Percentiles rank a stretch among this genome's conserved stretches.
phyloP scores from a whole-genome alignment of 768 basidiomycete genomes.

The Sarcomyxa edulis region DNA sequence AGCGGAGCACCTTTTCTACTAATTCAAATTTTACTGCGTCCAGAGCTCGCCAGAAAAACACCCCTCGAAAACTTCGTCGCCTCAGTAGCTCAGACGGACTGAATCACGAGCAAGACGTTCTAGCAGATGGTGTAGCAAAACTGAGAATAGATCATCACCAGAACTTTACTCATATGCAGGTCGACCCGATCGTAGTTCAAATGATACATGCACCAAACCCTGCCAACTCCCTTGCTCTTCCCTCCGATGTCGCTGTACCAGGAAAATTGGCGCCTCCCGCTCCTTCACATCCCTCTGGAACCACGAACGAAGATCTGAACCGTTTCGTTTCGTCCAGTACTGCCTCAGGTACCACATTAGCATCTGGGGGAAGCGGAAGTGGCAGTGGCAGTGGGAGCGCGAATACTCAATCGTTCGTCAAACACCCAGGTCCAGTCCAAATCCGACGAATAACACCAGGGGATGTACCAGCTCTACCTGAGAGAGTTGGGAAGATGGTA shows the following conservation, averaged over 20 bases:
- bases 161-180: too few relatives aligned
- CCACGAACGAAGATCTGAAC: constrained; percentile 70
- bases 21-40: constrained; percentile 23
- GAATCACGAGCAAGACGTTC: constrained; percentile 17
- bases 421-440: constrained; percentile 75
- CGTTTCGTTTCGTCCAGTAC: constrained; percentile 91
- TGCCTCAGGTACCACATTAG: constrained; percentile 68
- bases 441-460: constrained; percentile 77
- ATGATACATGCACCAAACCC: too few relatives aligned
- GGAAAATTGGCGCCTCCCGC: constrained; percentile 18
- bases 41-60: constrained; percentile 18
- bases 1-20: constrained; percentile 28
- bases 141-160: constrained; percentile 17
- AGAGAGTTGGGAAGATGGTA: constrained; percentile 82
- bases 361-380: too few relatives aligned
- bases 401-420: constrained; percentile 80
- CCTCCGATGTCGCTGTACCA: too few relatives aligned
- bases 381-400: too few relatives aligned
- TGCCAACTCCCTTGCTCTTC: too few relatives aligned
- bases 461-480: constrained; percentile 72
- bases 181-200: too few relatives aligned
- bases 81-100: constrained; percentile 35
- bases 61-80: constrained; percentile 17
- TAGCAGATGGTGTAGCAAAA: constrained; percentile 19
- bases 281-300: constrained; percentile 40